Evolutionary conservation across 805 yeast genomes (phyloP), one percentile per base, ranked within the genome.

Genomic region (Candida ulmi): DNA sequence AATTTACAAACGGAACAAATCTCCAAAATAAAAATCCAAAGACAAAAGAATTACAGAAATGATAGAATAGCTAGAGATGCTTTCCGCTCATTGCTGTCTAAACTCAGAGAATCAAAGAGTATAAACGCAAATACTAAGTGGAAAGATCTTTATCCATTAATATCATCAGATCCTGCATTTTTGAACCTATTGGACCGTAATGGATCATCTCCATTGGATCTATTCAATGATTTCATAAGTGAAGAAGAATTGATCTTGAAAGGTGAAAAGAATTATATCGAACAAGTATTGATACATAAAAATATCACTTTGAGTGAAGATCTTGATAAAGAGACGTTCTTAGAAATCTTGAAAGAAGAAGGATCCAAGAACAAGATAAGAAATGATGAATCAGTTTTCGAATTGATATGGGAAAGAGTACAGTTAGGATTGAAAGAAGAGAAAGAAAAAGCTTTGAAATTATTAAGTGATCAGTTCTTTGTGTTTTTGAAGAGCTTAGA

Each of bases 181-280:
- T 51, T 74, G 13, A 76, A 71, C 17, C 46, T 88, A 28, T 68
- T 88, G 41, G 95, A 95, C 0, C 70, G 88, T 39, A 68, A 74
- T 33, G 95, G 96, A 0, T 87, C 96, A 0, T 71, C 79, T 1
- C 83, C 95, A 1, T 53, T 80, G 31, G 95, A 88, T 46, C 60
- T 85, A 30, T 88, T 83, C 56, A 74, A 86, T 75, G 95, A 88
- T 56, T 51, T 73, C 0, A 69, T 83, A 3, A 88, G 83, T 48
- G 80, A 76, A 40, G 78, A 76, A 49, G 69, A 72, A 26, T 73
- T 78, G 39, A 52, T 68, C 2, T 54, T 84, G 33, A 72, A 71
- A 43, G 76, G 79, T 17, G 76, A 78, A 52, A 74, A 74, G 39
- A 86, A 80, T 37, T 59, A 81, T 31, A 73, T 79, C 1, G 73